Base-by-base conservation (phyloP, 306 rosid species). In the Trifolium repens region DNA sequence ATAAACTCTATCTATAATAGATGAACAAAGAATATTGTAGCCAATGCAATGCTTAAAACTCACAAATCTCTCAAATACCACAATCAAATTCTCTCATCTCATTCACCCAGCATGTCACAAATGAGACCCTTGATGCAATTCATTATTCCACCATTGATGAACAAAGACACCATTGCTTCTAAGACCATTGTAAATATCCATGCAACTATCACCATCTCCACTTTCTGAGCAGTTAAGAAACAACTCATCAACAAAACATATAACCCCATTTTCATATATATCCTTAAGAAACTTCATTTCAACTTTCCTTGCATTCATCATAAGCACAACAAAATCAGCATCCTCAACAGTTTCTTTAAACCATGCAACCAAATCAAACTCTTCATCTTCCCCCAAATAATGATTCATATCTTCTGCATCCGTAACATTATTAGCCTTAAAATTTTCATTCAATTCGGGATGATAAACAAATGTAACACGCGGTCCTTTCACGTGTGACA, bases 401-500 rank as follows among this genome's bases (percentile, higher is more conserved):
- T 6, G n/a, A 26, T 58, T 37, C n/a, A 2, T n/a, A 0, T 24
- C 3, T 24, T 10, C 50, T 10, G 15, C 1, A 12, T 4, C 35
- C 1, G 13, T 2, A 0, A 2, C 84, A 24, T 74, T 87, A 24
- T 74, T 87, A 3, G 71, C 2, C 30, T 5, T 58, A 12, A 11
- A 74, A 59, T 83, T 68, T 72, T 86, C 96, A 2, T 92, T 89
- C 69, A 94, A 79, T 9, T 88, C 89, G 0, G 98, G 98, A 78
- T 90, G 92, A 87, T 94, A 94, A 74, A 94, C 93, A 65, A 94
- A 94, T 27, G 96, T 91, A 80, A 90, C 70, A 22, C 96, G 96
- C 2, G 96, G 94, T 43, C 75, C 71, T 61, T 80, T 85, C 73
- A 91, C 94, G 63, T 85, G 79, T 5, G 96, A 82, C 59, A 86